These are phyloP conservation scores for Venturia effusa DNA, from an alignment of 2,329 filamentous ascomycete species.

Conservation along the genomic window DNA sequence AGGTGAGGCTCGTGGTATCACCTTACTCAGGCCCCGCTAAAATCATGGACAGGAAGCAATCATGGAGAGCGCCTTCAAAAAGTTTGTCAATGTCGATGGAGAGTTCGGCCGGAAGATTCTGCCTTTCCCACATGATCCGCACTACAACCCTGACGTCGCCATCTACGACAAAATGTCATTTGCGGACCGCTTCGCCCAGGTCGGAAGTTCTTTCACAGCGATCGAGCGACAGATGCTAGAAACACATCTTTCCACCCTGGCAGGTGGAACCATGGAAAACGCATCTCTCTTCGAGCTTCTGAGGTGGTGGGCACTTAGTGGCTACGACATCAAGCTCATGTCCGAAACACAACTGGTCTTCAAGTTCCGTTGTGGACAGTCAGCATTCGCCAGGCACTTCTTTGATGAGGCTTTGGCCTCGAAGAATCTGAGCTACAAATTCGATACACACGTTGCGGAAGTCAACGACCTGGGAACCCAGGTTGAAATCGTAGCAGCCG, in stretches of 20 bases:
- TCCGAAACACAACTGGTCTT: not conserved
- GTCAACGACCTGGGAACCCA: constrained; percentile 3
- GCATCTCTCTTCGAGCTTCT: constrained; percentile 38
- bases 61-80: constrained; percentile 26
- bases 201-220: constrained; percentile 28
- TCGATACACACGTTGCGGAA: constrained; percentile 26
- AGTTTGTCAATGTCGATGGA: constrained; percentile 39
- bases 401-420: constrained; percentile 33
- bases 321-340: constrained; percentile 28
- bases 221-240: constrained; percentile 32
- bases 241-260: constrained; percentile 32
- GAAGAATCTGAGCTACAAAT: constrained; percentile 30
- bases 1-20: constrained; percentile 15
- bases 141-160: constrained; percentile 27
- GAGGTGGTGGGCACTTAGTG: constrained; percentile 37
- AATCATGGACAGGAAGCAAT: constrained; percentile 20
- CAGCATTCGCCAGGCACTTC: constrained; percentile 34
- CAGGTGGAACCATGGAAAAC: constrained; percentile 32
- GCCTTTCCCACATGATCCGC: constrained; percentile 30
- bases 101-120: constrained; percentile 26
- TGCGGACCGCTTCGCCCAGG: constrained; percentile 31
- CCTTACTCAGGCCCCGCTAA: not conserved
- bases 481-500: constrained; percentile 26
- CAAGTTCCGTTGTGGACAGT: constrained; percentile 26
- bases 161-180: constrained; percentile 12